Evolutionary conservation across 192 early-diverging fungal genomes (phyloP).

Genomic region (Coemansia sp.): DNA sequence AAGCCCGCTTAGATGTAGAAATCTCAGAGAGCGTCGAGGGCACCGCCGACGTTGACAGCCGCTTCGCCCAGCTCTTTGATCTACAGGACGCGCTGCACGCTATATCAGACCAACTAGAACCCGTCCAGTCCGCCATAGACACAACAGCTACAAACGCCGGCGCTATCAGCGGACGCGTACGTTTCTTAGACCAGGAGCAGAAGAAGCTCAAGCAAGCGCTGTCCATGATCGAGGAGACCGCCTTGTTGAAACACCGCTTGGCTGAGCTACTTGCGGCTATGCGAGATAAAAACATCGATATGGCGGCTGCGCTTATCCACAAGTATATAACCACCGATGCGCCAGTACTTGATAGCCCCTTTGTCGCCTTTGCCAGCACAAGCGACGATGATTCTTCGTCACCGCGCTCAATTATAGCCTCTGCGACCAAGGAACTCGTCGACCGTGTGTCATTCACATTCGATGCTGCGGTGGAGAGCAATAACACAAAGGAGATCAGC

Average conservation of each 20-base stretch:
- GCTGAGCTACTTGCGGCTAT: constrained; percentile 38
- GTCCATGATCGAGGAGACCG: constrained; percentile 69
- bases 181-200: constrained; percentile 82
- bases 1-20: constrained; percentile 50
- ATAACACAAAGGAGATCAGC: constrained; percentile 76
- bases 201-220: constrained; percentile 72
- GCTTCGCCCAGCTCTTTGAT: constrained; percentile 19
- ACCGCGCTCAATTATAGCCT: constrained; percentile 50
- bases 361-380: constrained; percentile 23
- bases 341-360: constrained; percentile 26
- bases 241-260: constrained; percentile 50
- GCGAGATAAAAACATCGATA: constrained; percentile 57
- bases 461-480: constrained; percentile 69
- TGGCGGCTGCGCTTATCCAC: constrained; percentile 55
- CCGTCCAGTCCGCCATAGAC: constrained; percentile 38
- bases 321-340: constrained; percentile 25
- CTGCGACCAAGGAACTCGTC: constrained; percentile 64
- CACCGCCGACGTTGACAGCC: constrained; percentile 14
- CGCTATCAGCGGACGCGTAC: constrained; percentile 80
- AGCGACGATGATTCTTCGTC: constrained; percentile 5
- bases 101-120: constrained; percentile 20
- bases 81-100: constrained; percentile 12
- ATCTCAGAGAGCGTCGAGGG: constrained; percentile 37
- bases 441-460: constrained; percentile 77
- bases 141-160: constrained; percentile 68